phyloP scores from a whole-genome alignment of 2,329 filamentous ascomycete genomes.

The Bipolaris zeicola region DNA sequence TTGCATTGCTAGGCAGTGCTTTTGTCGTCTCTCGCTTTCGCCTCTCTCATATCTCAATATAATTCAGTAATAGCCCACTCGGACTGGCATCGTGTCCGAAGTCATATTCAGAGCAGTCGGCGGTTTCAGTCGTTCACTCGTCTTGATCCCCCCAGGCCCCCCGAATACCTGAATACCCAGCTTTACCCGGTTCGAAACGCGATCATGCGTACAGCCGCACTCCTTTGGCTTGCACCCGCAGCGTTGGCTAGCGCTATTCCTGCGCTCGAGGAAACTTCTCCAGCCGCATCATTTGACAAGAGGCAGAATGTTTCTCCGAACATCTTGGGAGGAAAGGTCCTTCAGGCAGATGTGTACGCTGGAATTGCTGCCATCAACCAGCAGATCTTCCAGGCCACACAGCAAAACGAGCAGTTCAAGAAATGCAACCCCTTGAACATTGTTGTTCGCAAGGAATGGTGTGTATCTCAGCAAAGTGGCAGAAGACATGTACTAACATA shows the following conservation, averaged over 20 bases:
- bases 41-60: conserved; percentile 14
- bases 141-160: conserved; percentile 11
- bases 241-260: conserved; percentile 27
- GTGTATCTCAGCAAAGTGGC: not conserved
- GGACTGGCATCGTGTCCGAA: conserved; percentile 11
- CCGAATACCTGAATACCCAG: not conserved
- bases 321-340: conserved; percentile 21
- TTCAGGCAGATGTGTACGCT: conserved; percentile 31
- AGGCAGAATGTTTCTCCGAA: conserved; percentile 18
- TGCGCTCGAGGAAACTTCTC: conserved; percentile 7
- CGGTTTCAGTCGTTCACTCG: conserved; percentile 7
- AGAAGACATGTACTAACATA: conserved; percentile 6
- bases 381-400: conserved; percentile 33
- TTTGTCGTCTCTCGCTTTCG: conserved; percentile 12
- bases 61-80: conserved; percentile 13
- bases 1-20: conserved; percentile 12
- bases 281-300: conserved; percentile 22
- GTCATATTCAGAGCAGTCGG: conserved; percentile 14
- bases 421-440: conserved; percentile 49
- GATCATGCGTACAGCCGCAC: conserved; percentile 27
- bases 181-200: conserved; percentile 16
- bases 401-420: conserved; percentile 27
- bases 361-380: conserved; percentile 33
- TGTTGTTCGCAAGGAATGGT: conserved; percentile 54
- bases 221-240: conserved; percentile 24